phyloP scores from a whole-genome alignment of 2,329 filamentous ascomycete species.

The Cucurbitaria berberidis region DNA sequence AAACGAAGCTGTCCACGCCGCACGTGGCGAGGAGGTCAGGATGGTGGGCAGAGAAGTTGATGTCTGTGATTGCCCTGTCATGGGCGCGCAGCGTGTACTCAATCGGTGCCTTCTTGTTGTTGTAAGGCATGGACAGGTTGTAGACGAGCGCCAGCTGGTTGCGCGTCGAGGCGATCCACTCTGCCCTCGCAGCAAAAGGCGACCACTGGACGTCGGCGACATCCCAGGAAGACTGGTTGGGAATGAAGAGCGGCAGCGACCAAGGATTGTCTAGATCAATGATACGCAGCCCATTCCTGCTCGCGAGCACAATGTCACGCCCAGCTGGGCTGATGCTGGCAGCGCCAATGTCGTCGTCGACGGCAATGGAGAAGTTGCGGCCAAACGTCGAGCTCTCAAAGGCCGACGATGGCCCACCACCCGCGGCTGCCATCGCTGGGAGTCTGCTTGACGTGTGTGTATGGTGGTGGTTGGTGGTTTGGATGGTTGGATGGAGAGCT shows the following conservation, averaged over 20 bases:
- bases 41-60: constrained; percentile 94
- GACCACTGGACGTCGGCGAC: constrained; percentile 98
- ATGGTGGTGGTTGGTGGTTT: too few species aligned
- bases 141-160: constrained; percentile 94
- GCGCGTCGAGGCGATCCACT: constrained; percentile 92
- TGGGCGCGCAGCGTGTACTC: constrained; percentile 88
- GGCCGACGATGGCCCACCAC: constrained; percentile 56
- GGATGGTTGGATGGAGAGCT: constrained; percentile 21
- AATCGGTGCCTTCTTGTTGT: constrained; percentile 72
- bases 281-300: constrained; percentile 84
- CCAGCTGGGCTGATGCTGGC: constrained; percentile 93
- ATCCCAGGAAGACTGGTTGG: constrained; percentile 89
- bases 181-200: constrained; percentile 85
- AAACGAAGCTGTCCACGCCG: constrained; percentile 89
- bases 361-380: constrained; percentile 80
- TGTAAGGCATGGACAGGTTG: constrained; percentile 72
- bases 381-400: constrained; percentile 90
- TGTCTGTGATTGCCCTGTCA: constrained; percentile 88
- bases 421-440: constrained; percentile 28
- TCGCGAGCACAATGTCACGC: constrained; percentile 85
- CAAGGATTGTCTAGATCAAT: constrained; percentile 92
- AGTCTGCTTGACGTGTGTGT: background rate
- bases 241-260: constrained; percentile 82
- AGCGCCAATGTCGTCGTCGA: constrained; percentile 79
- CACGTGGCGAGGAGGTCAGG: constrained; percentile 89